These are phyloP conservation scores for Tricholoma terreum DNA, from an alignment of 768 basidiomycete genomes.

Conservation along the genomic window DNA sequence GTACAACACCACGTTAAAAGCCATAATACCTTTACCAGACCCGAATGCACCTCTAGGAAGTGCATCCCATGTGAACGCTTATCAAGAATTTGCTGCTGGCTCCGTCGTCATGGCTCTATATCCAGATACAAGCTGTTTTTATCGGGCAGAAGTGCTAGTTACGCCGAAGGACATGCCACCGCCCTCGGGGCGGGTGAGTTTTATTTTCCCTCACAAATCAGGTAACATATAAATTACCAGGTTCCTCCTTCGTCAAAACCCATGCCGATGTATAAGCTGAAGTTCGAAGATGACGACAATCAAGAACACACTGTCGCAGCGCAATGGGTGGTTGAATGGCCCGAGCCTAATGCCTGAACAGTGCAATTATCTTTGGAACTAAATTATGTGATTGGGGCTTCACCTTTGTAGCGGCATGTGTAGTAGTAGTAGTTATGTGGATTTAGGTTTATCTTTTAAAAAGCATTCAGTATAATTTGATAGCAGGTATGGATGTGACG, in stretches of 20 bases:
- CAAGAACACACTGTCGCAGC: constrained; percentile 76
- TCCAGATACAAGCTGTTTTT: constrained; percentile 89
- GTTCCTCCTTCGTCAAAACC: constrained; percentile 42
- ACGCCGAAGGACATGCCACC: constrained; percentile 47
- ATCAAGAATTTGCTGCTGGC: constrained; percentile 68
- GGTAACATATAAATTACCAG: constrained; percentile 14
- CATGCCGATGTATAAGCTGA: constrained; percentile 67
- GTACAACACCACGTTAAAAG: constrained; percentile 66
- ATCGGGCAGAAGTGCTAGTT: constrained; percentile 80
- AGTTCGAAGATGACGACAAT: constrained; percentile 88
- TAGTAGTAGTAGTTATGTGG: too few relatives aligned
- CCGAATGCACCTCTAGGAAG: constrained; percentile 53
- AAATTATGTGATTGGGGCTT: neutral
- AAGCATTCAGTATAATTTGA: too few relatives aligned
- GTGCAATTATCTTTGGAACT: neutral
- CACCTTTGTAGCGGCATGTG: too few relatives aligned
- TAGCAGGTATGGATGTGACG: too few relatives aligned
- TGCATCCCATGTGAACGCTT: constrained; percentile 63
- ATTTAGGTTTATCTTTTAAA: too few relatives aligned
- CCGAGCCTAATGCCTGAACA: constrained; percentile 36
- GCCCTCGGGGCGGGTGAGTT: constrained; percentile 33
- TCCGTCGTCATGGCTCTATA: constrained; percentile 85
- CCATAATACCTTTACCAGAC: constrained; percentile 81
- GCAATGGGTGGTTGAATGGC: constrained; percentile 82
- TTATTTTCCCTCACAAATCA: neutral